A percentile compares a stretch with the other conserved stretches of the same genome.
Evolutionary conservation across 768 basidiomycete species (phyloP).

Genomic region (Paxillus ammoniavirescens): DNA sequence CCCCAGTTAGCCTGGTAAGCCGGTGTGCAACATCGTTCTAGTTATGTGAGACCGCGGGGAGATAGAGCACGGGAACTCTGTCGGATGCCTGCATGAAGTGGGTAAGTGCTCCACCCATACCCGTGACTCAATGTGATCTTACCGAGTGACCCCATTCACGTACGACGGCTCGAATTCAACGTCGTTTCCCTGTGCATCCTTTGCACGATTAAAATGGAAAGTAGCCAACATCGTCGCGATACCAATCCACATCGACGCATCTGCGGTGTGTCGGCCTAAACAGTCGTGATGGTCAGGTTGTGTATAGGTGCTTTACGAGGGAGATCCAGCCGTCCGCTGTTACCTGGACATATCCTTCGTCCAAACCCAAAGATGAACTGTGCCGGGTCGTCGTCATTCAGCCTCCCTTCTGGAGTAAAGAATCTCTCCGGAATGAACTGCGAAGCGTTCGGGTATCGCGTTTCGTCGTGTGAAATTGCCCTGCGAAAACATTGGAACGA

Average conservation of each 20-base stretch:
- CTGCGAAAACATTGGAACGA: background rate
- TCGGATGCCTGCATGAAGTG: background rate
- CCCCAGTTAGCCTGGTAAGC: too few species aligned
- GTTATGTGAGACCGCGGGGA: background rate
- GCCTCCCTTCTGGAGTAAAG: background rate
- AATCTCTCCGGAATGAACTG: slow-evolving; percentile 1
- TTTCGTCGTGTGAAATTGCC: slow-evolving; percentile 2
- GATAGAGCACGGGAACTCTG: background rate
- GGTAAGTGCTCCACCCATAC: background rate
- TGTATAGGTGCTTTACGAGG: too few species aligned
- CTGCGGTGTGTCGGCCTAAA: slow-evolving; percentile 20
- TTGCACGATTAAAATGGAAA: slow-evolving; percentile 16
- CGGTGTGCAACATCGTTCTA: background rate
- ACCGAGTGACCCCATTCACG: background rate
- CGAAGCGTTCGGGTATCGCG: background rate
- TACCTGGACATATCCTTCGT: background rate
- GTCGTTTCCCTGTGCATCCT: slow-evolving; percentile 21
- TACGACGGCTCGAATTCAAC: slow-evolving; percentile 9
- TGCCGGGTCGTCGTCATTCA: background rate
- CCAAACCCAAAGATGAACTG: background rate
- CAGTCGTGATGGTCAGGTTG: too few species aligned
- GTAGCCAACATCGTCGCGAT: slow-evolving; percentile 23
- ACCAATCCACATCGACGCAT: slow-evolving; percentile 22
- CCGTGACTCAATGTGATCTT: background rate
- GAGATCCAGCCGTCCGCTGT: too few species aligned